Conservation (phyloP, 148 eudicot genomes). For the Simmondsia chinensis region DNA sequence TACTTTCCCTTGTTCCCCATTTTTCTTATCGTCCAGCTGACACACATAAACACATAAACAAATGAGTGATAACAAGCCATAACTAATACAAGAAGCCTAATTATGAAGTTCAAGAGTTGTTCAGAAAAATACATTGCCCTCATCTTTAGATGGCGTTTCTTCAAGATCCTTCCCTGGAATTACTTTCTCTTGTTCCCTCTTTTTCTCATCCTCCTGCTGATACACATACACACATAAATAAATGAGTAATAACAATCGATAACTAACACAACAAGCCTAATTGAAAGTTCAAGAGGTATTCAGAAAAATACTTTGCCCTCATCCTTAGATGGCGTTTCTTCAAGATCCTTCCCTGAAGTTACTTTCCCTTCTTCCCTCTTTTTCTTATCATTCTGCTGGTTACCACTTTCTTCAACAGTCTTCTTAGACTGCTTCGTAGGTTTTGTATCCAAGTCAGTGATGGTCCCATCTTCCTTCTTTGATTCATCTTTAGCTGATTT, state of each 20-base stretch:
- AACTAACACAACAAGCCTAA: too few species aligned
- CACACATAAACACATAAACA: too few species aligned
- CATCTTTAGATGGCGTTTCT: constrained; percentile 28
- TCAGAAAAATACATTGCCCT: constrained; percentile 27
- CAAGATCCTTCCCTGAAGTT: constrained; percentile 10
- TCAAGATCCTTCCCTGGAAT: constrained; percentile 19
- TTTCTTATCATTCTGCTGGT: constrained; percentile 18
- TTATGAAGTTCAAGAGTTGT: too few species aligned
- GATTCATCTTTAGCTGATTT: constrained; percentile 29
- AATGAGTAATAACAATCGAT: too few species aligned
- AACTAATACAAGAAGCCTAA: too few species aligned
- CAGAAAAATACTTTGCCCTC: constrained; percentile 28
- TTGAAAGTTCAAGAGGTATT: too few species aligned
- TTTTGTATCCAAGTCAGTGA: constrained; percentile 31
- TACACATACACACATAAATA: too few species aligned
- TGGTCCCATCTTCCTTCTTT: constrained; percentile 18
- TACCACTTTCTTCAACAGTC: constrained; percentile 23
- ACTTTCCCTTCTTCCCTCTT: constrained; percentile 18
- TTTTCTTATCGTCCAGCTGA: constrained; percentile 16
- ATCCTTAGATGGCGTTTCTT: constrained; percentile 16
- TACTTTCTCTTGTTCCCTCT: constrained; percentile 25
- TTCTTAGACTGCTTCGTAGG: constrained; percentile 21
- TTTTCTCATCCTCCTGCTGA: constrained; percentile 24
- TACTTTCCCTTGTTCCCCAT: constrained; percentile 18
- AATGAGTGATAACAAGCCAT: too few species aligned